Conservation (phyloP, 768 basidiomycete genomes). For the Lanmaoa pseudosensibilis region DNA sequence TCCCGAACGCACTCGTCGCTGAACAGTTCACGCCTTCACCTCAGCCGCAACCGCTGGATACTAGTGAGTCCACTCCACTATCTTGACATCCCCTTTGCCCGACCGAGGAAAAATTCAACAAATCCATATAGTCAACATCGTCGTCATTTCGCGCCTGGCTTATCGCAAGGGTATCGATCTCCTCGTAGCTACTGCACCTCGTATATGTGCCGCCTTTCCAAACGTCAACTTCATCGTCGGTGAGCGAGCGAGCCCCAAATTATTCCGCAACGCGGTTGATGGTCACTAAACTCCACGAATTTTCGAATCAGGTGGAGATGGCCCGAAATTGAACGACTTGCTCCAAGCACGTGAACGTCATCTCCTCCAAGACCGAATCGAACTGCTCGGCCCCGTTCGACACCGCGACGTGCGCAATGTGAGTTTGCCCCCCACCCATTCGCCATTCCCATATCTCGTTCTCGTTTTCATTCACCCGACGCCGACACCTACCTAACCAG, state of each 20-base stretch:
- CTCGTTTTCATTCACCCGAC: neutral
- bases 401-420: conserved; percentile 85
- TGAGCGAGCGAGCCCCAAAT: conserved; percentile 26
- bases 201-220: conserved; percentile 82
- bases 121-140: conserved; percentile 75
- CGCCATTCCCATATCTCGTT: fast-evolving
- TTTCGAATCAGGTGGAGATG: conserved; percentile 76
- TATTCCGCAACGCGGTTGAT: neutral
- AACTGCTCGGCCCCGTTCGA: conserved; percentile 77
- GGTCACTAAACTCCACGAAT: neutral
- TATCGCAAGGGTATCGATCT: conserved; percentile 98
- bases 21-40: conserved; percentile 78
- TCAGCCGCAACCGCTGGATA: conserved; percentile 44
- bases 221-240: conserved; percentile 89
- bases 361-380: conserved; percentile 87
- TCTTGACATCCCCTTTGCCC: too few relatives aligned
- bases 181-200: conserved; percentile 87
- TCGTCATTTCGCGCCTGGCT: conserved; percentile 85
- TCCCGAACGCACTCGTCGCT: conserved; percentile 89
- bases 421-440: conserved; percentile 18
- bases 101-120: neutral
- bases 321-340: conserved; percentile 91
- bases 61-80: conserved; percentile 41
- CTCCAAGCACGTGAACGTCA: conserved; percentile 95
- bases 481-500: conserved; percentile 37